These are phyloP conservation scores for Solanum sitiens DNA, from an alignment of 257 asterid species.

Conservation along the genomic window DNA sequence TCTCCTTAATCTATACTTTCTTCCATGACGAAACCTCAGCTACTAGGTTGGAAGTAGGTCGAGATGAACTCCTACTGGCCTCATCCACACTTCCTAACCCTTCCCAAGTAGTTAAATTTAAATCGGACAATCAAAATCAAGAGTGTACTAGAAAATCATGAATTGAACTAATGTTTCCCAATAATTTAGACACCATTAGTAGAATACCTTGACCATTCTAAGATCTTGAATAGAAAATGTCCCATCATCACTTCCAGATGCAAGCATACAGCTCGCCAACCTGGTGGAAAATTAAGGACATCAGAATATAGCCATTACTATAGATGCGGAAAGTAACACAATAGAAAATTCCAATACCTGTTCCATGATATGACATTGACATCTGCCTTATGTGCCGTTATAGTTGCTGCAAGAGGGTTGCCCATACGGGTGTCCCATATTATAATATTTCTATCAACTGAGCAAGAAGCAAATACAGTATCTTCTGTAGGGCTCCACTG, in stretches of 20 bases:
- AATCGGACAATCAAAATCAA: neutral
- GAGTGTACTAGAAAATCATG: neutral
- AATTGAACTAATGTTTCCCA: neutral
- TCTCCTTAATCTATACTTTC: neutral
- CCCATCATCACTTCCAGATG: constrained; percentile 97
- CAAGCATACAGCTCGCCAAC: constrained; percentile 82
- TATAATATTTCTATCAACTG: constrained; percentile 74
- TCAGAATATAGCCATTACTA: neutral
- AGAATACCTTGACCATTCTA: constrained; percentile 65
- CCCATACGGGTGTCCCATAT: constrained; percentile 87
- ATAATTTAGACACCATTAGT: neutral
- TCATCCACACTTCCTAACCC: neutral
- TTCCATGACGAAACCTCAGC: neutral
- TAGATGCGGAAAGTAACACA: neutral
- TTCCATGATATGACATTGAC: constrained; percentile 97
- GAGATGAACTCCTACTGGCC: neutral
- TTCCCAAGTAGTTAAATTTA: neutral
- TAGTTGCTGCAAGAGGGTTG: constrained; percentile 64
- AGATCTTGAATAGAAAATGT: constrained; percentile 83
- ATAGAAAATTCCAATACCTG: constrained; percentile 36
- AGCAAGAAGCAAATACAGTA: constrained; percentile 75
- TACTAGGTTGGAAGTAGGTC: neutral
- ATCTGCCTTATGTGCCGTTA: constrained; percentile 84
- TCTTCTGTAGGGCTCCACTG: constrained; percentile 98
- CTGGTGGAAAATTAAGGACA: constrained; percentile 27